These are phyloP conservation scores for Barnettozyma pratensis DNA, from an alignment of 805 yeast species.

Conservation along the genomic window DNA sequence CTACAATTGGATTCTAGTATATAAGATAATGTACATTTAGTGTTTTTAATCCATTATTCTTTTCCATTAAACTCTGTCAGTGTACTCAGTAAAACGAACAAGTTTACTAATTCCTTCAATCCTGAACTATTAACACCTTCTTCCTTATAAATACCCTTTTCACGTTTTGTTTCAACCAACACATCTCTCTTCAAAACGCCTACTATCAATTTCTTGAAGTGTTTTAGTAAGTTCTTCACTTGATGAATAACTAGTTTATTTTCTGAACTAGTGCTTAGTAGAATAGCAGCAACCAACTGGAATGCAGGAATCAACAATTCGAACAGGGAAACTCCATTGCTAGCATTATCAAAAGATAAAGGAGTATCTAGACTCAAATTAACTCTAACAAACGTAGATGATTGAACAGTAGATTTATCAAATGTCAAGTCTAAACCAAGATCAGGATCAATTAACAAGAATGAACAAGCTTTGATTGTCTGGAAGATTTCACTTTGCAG, in stretches of 20 bases:
- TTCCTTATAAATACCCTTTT: conserved; percentile 22
- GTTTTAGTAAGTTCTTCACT: conserved; percentile 45
- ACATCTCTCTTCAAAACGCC: conserved; percentile 61
- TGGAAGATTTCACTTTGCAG: conserved; percentile 70
- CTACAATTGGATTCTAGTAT: neutral
- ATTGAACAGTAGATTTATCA: conserved; percentile 29
- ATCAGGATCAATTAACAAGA: conserved; percentile 72
- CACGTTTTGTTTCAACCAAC: conserved; percentile 26
- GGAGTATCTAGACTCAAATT: conserved; percentile 52
- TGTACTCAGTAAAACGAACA: conserved; percentile 49
- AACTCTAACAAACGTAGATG: conserved; percentile 34
- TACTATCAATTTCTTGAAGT: conserved; percentile 49
- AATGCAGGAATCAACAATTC: conserved; percentile 71
- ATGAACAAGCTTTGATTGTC: conserved; percentile 47
- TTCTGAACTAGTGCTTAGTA: conserved; percentile 73
- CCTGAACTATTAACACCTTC: conserved; percentile 30
- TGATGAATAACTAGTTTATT: conserved; percentile 54
- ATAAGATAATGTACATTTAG: conserved; percentile 4
- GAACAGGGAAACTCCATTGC: conserved; percentile 44
- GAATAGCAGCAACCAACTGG: conserved; percentile 61
- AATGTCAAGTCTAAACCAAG: conserved; percentile 57
- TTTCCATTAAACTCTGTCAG: conserved; percentile 40
- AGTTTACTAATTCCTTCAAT: conserved; percentile 47
- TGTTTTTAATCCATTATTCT: conserved; percentile 11
- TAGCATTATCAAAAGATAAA: conserved; percentile 29